These are phyloP conservation scores for Aaosphaeria pasadenensis DNA, from an alignment of 2,329 filamentous ascomycete species.

Conservation along the genomic window DNA sequence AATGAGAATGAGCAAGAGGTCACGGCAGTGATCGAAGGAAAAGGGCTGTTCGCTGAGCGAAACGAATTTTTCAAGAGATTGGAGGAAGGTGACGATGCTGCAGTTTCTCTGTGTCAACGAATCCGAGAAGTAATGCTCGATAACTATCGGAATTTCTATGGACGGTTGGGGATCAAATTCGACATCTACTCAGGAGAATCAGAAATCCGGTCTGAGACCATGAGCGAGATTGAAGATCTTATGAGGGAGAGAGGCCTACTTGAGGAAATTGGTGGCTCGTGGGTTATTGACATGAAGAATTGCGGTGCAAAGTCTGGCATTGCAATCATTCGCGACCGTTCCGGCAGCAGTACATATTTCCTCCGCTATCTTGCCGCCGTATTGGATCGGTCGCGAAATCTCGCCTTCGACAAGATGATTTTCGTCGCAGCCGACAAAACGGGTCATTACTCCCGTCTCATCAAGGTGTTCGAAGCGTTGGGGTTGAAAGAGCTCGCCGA, in stretches of 20 bases:
- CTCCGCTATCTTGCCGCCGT: slow-evolving; percentile 76
- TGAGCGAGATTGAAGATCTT: slow-evolving; percentile 61
- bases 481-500: slow-evolving; percentile 64
- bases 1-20: slow-evolving; percentile 42
- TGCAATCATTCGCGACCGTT: slow-evolving; percentile 68
- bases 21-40: slow-evolving; percentile 24
- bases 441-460: slow-evolving; percentile 69
- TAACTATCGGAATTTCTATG: slow-evolving; percentile 66
- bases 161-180: slow-evolving; percentile 68
- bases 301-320: slow-evolving; percentile 69
- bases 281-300: slow-evolving; percentile 69
- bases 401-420: slow-evolving; percentile 73
- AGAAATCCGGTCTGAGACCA: slow-evolving; percentile 64
- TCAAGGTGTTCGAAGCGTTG: slow-evolving; percentile 73
- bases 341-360: slow-evolving; percentile 74
- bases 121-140: slow-evolving; percentile 67
- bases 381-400: slow-evolving; percentile 60
- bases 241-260: slow-evolving; percentile 64
- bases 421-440: slow-evolving; percentile 74
- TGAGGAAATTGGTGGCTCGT: slow-evolving; percentile 68
- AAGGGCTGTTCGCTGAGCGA: slow-evolving; percentile 28
- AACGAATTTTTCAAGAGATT: slow-evolving; percentile 66
- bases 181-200: slow-evolving; percentile 73
- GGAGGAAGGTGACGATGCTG: slow-evolving; percentile 63
- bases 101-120: slow-evolving; percentile 61